These are phyloP conservation scores for Paramarasmius palmivorus DNA, from an alignment of 1,284 basidiomycete species.

Conservation along the genomic window DNA sequence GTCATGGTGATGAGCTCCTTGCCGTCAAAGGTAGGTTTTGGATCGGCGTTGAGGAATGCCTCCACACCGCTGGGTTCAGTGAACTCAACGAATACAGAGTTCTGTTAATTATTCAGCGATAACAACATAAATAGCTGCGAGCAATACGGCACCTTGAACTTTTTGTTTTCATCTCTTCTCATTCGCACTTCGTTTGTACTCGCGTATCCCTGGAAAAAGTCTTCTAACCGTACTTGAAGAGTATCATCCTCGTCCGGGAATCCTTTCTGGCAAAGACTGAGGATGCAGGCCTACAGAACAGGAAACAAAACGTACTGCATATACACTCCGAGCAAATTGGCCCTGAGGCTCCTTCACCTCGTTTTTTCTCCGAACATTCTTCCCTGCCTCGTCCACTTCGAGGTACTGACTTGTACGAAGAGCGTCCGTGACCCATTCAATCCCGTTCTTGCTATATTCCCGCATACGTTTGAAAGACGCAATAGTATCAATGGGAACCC, in stretches of 20 bases:
- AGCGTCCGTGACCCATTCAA: slow-evolving; percentile 66
- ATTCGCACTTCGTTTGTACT: slow-evolving; percentile 85
- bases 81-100: slow-evolving; percentile 94
- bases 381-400: slow-evolving; percentile 75
- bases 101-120: slow-evolving; percentile 43
- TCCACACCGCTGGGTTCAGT: slow-evolving; percentile 70
- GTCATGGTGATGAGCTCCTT: slow-evolving; percentile 83
- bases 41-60: slow-evolving; percentile 78
- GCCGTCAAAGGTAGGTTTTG: slow-evolving; percentile 78
- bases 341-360: slow-evolving; percentile 75
- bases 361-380: slow-evolving; percentile 72
- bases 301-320: slow-evolving; percentile 63
- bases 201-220: slow-evolving; percentile 85
- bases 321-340: slow-evolving; percentile 78
- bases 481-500: slow-evolving; percentile 88
- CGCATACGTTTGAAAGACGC: slow-evolving; percentile 97
- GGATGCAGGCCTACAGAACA: not conserved
- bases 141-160: slow-evolving; percentile 70
- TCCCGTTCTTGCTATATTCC: slow-evolving; percentile 61
- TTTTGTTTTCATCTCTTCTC: slow-evolving; percentile 76
- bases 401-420: slow-evolving; percentile 68
- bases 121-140: not conserved
- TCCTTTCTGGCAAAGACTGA: slow-evolving; percentile 70
- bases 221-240: slow-evolving; percentile 79
- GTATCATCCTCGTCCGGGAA: slow-evolving; percentile 77